Conservation (phyloP, 164 flowering plant genomes). For the Malania oleifera region DNA sequence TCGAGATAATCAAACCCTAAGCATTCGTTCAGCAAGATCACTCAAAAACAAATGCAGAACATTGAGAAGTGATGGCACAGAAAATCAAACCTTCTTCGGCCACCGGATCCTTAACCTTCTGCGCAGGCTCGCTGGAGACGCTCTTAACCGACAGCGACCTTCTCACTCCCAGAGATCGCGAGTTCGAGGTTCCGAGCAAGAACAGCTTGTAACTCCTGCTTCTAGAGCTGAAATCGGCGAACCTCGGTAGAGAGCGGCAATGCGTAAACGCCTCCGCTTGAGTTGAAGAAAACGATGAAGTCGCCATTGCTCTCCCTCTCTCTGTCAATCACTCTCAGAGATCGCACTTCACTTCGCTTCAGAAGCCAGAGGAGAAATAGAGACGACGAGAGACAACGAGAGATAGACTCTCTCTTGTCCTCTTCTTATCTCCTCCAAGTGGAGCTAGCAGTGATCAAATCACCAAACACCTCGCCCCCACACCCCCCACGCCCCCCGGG, state of each 20-base stretch:
- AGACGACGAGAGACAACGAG: no score
- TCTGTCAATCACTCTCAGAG: conserved; percentile 5
- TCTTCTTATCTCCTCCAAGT: no score
- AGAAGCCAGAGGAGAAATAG: no score
- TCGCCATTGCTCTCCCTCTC: conserved; percentile 22
- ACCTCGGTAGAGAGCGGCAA: conserved; percentile 21
- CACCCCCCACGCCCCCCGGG: no score
- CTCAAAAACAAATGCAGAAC: background rate
- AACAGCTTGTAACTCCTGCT: conserved; percentile 11
- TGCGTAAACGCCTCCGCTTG: conserved; percentile 8
- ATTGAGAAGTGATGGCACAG: background rate
- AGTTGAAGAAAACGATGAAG: conserved; percentile 16
- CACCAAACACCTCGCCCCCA: no score
- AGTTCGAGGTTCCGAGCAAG: conserved; percentile 8
- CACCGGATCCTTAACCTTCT: conserved; percentile 20
- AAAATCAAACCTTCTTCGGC: conserved; percentile 24
- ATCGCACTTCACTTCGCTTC: background rate
- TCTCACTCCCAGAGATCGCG: conserved; percentile 2
- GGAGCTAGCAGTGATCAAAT: no score
- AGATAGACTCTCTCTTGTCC: no score
- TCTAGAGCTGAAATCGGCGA: conserved; percentile 18
- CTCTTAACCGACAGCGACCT: conserved; percentile 25
- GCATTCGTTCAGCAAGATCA: no score
- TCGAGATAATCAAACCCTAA: no score
- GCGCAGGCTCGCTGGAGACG: conserved; percentile 31